Conservation (phyloP, 192 early-diverging fungal species). For the Backusella liffmaniae region DNA sequence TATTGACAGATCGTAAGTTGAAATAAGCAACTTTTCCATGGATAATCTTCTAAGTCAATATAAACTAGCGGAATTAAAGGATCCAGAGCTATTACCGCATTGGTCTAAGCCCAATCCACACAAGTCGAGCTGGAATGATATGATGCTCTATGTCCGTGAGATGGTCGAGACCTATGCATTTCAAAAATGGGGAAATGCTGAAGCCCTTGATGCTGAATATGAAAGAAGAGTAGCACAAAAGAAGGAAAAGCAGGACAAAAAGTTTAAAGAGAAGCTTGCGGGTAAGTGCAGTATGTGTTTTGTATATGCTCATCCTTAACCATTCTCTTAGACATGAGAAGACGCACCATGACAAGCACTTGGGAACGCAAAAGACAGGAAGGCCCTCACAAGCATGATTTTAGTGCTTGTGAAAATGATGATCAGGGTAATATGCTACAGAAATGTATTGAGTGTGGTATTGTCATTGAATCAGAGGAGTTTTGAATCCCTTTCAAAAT, state of each 20-base stretch:
- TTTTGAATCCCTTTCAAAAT: slow-evolving; percentile 42
- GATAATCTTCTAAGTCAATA: background rate
- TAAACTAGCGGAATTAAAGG: slow-evolving; percentile 72
- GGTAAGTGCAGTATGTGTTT: slow-evolving; percentile 36
- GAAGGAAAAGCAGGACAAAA: slow-evolving; percentile 77
- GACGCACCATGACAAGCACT: slow-evolving; percentile 73
- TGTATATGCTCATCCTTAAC: background rate
- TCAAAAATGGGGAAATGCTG: slow-evolving; percentile 88
- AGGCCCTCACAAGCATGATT: slow-evolving; percentile 72
- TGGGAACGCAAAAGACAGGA: slow-evolving; percentile 65
- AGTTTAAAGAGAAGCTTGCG: slow-evolving; percentile 75
- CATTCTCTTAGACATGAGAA: slow-evolving; percentile 61
- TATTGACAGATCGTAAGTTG: slow-evolving; percentile 82
- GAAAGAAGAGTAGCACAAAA: slow-evolving; percentile 77
- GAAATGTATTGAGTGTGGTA: slow-evolving; percentile 62
- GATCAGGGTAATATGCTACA: slow-evolving; percentile 53
- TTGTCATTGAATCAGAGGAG: slow-evolving; percentile 66
- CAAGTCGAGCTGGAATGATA: slow-evolving; percentile 95
- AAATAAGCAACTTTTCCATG: background rate
- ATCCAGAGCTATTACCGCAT: slow-evolving; percentile 69
- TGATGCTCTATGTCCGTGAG: slow-evolving; percentile 88
- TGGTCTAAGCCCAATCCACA: slow-evolving; percentile 94
- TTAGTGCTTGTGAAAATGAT: slow-evolving; percentile 51
- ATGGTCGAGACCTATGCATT: slow-evolving; percentile 93
- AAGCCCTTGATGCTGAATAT: slow-evolving; percentile 87